Evolutionary conservation across 164 flowering plant species (phyloP).

Genomic region (Litsea cubeba): DNA sequence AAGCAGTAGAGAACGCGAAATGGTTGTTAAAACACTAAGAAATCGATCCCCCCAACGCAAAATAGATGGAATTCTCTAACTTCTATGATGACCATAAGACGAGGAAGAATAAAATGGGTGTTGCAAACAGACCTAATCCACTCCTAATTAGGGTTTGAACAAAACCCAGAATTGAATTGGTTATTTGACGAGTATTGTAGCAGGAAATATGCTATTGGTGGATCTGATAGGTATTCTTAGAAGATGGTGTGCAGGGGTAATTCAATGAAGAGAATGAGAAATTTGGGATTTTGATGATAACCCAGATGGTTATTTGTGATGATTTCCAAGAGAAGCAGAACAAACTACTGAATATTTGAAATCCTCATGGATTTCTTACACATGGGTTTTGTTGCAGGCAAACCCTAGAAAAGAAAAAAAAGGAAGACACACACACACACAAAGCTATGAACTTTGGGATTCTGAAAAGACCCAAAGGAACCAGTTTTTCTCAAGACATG

Average conservation of each 20-base stretch:
- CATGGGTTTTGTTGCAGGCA: background rate
- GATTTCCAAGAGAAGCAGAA: background rate
- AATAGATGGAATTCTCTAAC: no score
- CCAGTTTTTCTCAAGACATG: background rate
- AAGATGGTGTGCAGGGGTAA: background rate
- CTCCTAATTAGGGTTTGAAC: background rate
- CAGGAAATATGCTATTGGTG: background rate
- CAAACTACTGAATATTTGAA: background rate
- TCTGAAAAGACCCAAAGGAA: background rate
- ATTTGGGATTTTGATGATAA: background rate
- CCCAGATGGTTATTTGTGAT: slow-evolving; percentile 3
- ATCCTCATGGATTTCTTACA: background rate
- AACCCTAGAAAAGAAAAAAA: background rate
- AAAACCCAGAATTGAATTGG: background rate
- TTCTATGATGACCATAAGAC: no score
- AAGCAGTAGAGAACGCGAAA: background rate
- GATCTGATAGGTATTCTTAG: background rate
- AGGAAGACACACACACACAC: no score
- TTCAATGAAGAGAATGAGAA: background rate
- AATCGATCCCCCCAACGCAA: background rate
- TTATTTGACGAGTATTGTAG: background rate
- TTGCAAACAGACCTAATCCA: no score
- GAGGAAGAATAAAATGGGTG: no score
- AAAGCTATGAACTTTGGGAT: background rate
- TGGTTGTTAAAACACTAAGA: background rate